Evolutionary conservation across 345 rosid species (phyloP), one percentile per base, ranked within the genome.

Genomic region (Anastatica hierochuntica): DNA sequence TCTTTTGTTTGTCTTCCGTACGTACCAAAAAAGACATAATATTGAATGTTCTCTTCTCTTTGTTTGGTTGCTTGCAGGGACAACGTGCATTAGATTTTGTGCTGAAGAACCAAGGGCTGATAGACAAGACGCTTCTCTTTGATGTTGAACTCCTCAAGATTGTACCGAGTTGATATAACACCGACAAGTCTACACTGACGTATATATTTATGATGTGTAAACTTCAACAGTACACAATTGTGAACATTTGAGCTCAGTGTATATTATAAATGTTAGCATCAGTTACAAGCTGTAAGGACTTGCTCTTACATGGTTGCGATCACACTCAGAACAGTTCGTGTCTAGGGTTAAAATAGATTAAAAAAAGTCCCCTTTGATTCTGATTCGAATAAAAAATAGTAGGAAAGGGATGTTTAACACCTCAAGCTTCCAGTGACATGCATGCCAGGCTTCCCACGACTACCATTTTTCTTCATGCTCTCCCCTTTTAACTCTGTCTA

Each of bases 61-160:
- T 35, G 36, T 53, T 69, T 43, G 9, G 50, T 27, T 27, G 31
- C 2, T 6, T 8, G 31, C 83, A 90, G 96, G 98, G 96, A 21
- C 98, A 90, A 74, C 74, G 98, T 51, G 98, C 96, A 10, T 74
- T 87, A 64, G 92, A 82, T 73, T 90, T 90, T 82, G 96, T 90
- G 64, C 77, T 90, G 74, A 77, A 64, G 78, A 90, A 87, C 79
- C 96, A 82, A 76, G 96, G 95, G 58, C 74, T 87, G 67, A 87
- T 90, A 62, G 96, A 84, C 75, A 90, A 90, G 82, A 87, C 96
- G 36, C 77, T 87, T 56, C 79, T 87, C 43, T 90, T 90, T 67
- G 96, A 90, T 66, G 83, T 84, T 6, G 96, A 90, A 72, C 98
- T 90, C 64, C 81, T 87, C 45, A 87, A 87, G 64, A 78, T 87